Percentiles rank a stretch among this genome's conserved stretches.
phyloP scores from a whole-genome alignment of 2,329 filamentous ascomycete species.

The Pleoardoris graminearum region DNA sequence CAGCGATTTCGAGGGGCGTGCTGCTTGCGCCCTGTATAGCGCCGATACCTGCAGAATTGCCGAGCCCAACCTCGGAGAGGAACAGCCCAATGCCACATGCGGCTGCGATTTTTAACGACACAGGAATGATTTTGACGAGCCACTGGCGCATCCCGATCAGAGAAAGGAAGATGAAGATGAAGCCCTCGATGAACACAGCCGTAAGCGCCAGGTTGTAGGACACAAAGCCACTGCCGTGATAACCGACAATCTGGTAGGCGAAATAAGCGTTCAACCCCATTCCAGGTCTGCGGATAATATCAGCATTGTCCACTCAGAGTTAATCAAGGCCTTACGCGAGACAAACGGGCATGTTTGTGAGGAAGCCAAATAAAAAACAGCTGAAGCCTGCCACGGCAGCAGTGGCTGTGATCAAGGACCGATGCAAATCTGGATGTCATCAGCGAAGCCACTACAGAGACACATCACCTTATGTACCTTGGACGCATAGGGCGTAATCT shows the following conservation, averaged over 20 bases:
- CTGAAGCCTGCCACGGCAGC: slow-evolving; percentile 78
- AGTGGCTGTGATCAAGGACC: slow-evolving; percentile 81
- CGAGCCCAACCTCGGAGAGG: slow-evolving; percentile 72
- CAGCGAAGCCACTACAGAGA: slow-evolving; percentile 1
- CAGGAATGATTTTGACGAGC: slow-evolving; percentile 80
- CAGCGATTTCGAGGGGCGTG: slow-evolving; percentile 75
- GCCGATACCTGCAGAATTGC: slow-evolving; percentile 80
- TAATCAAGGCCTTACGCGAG: slow-evolving; percentile 42
- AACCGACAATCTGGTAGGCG: slow-evolving; percentile 78
- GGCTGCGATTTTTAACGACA: slow-evolving; percentile 82
- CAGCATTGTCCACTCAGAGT: too few species aligned
- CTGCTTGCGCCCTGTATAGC: slow-evolving; percentile 66
- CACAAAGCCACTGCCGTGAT: slow-evolving; percentile 71
- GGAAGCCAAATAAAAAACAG: slow-evolving; percentile 77
- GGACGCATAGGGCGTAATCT: slow-evolving; percentile 64
- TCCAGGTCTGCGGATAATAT: slow-evolving; percentile 30
- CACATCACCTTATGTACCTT: slow-evolving; percentile 24
- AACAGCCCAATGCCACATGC: slow-evolving; percentile 86
- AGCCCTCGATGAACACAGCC: slow-evolving; percentile 85
- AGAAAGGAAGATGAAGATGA: slow-evolving; percentile 79
- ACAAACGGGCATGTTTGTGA: slow-evolving; percentile 69
- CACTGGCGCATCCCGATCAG: slow-evolving; percentile 82
- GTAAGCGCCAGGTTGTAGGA: slow-evolving; percentile 77
- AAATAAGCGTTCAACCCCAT: slow-evolving; percentile 79
- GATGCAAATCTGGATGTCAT: slow-evolving; percentile 65